phyloP scores from a whole-genome alignment of 2,329 filamentous ascomycete genomes.

The Trichophyton simii region DNA sequence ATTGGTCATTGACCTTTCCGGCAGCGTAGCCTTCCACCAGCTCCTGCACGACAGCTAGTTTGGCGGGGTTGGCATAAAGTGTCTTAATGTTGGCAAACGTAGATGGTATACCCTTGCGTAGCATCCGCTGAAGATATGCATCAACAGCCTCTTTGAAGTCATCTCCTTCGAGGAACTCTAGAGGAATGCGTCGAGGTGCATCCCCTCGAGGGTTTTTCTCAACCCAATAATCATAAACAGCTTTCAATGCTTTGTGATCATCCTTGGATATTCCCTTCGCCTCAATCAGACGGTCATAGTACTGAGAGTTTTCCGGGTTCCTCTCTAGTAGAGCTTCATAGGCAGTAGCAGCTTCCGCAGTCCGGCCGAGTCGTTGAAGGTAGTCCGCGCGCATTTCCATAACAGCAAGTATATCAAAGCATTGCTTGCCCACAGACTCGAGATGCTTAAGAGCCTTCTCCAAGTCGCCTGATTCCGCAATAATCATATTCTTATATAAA shows the following conservation, averaged over 20 bases:
- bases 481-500: slow-evolving; percentile 90
- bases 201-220: slow-evolving; percentile 72
- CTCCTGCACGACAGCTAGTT: slow-evolving; percentile 62
- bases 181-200: slow-evolving; percentile 68
- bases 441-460: slow-evolving; percentile 78
- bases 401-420: slow-evolving; percentile 70
- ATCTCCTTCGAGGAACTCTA: slow-evolving; percentile 77
- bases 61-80: slow-evolving; percentile 65
- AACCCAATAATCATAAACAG: slow-evolving; percentile 71
- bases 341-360: slow-evolving; percentile 66
- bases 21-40: slow-evolving; percentile 68
- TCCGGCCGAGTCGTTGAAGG: slow-evolving; percentile 61
- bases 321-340: slow-evolving; percentile 72
- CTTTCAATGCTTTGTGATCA: slow-evolving; percentile 53
- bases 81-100: slow-evolving; percentile 96
- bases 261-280: slow-evolving; percentile 51
- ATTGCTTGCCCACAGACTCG: slow-evolving; percentile 61
- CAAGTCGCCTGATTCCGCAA: slow-evolving; percentile 75
- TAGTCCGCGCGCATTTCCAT: slow-evolving; percentile 81
- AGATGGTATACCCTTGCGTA: slow-evolving; percentile 86
- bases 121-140: slow-evolving; percentile 67
- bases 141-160: slow-evolving; percentile 68
- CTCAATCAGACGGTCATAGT: slow-evolving; percentile 67
- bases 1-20: slow-evolving; percentile 36
- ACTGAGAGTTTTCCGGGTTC: slow-evolving; percentile 75